These are phyloP conservation scores for Sporothrix luriei DNA, from an alignment of 2,329 filamentous ascomycete species.

Conservation along the genomic window DNA sequence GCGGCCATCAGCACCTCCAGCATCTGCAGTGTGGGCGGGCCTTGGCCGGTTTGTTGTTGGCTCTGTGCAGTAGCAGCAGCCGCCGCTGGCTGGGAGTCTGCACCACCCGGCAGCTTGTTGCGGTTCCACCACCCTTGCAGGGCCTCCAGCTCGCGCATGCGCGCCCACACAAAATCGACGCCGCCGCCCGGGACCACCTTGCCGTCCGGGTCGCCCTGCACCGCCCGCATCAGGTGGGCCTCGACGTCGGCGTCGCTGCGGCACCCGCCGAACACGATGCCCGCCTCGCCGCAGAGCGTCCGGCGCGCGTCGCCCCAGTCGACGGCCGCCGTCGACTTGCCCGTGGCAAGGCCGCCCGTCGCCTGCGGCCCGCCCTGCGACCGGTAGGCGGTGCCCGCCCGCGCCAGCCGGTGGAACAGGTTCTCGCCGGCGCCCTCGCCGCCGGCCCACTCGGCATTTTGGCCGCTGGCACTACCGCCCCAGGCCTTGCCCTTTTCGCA, in stretches of 20 bases:
- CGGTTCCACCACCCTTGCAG: constrained; percentile 69
- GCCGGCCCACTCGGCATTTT: constrained; percentile 32
- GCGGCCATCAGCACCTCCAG: constrained; percentile 32
- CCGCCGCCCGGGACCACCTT: constrained; percentile 60
- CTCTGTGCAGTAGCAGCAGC: constrained; percentile 26
- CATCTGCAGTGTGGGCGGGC: constrained; percentile 42
- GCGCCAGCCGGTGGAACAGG: constrained; percentile 79
- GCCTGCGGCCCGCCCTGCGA: constrained; percentile 61
- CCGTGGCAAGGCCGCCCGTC: constrained; percentile 56
- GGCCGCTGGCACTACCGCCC: constrained; percentile 58
- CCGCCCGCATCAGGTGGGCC: constrained; percentile 58
- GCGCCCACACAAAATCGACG: constrained; percentile 68
- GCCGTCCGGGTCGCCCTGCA: constrained; percentile 61
- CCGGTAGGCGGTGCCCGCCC: constrained; percentile 64
- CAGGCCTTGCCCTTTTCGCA: constrained; percentile 88
- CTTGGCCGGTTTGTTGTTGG: constrained; percentile 40
- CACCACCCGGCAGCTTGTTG: constrained; percentile 49
- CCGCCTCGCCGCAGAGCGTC: constrained; percentile 60
- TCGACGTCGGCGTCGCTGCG: constrained; percentile 62
- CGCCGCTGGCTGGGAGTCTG: constrained; percentile 33
- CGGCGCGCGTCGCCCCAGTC: constrained; percentile 83
- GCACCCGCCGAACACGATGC: constrained; percentile 57
- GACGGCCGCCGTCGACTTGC: constrained; percentile 72
- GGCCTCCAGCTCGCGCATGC: constrained; percentile 66
- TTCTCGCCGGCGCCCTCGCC: constrained; percentile 79